phyloP scores from a whole-genome alignment of 345 rosid genomes.

The Geranium brycei region DNA sequence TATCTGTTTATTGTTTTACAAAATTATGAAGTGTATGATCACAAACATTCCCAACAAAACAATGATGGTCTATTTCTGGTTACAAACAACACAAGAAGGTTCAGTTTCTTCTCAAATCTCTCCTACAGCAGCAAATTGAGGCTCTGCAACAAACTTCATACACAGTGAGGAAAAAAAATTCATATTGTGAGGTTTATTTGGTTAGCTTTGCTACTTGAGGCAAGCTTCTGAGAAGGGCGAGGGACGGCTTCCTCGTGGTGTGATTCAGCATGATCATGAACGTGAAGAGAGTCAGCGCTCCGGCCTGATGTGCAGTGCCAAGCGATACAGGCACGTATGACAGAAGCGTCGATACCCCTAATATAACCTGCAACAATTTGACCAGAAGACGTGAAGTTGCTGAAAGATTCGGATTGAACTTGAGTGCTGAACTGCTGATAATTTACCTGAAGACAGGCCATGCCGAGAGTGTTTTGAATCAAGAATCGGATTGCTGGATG shows the following conservation, averaged over 20 bases:
- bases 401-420: no score
- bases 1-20: no score
- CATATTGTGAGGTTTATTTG: no score
- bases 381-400: not conserved
- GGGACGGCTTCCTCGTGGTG: conserved; percentile 63
- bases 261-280: conserved; percentile 70
- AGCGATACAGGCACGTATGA: conserved; percentile 77
- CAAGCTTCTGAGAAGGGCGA: conserved; percentile 57
- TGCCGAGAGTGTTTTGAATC: conserved; percentile 62
- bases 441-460: conserved; percentile 74
- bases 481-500: conserved; percentile 73
- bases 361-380: conserved; percentile 38
- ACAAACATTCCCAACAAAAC: no score
- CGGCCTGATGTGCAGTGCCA: conserved; percentile 79
- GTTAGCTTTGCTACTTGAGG: conserved; percentile 46
- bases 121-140: no score
- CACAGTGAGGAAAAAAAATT: no score
- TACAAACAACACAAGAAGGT: no score
- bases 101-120: no score
- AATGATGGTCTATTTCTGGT: no score
- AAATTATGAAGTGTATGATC: no score
- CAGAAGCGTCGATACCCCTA: conserved; percentile 77
- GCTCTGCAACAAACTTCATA: no score
- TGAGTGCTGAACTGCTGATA: not conserved
- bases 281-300: conserved; percentile 70